Base-by-base conservation (phyloP, 805 yeast species). In the Barnettozyma pratensis region DNA sequence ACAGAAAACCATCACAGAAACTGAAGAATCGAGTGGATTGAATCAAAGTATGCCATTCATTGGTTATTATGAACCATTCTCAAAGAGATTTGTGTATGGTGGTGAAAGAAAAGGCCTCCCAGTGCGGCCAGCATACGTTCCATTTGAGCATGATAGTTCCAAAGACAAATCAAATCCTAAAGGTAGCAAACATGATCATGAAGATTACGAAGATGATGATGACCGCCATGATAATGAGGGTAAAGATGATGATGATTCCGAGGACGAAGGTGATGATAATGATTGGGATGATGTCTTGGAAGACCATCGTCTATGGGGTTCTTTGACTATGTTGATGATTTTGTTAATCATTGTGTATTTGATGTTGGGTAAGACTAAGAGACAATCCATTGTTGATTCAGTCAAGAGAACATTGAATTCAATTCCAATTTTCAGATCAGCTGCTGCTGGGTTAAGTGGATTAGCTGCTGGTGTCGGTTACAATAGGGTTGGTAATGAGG, bases 21-120 rank as follows among this genome's bases (percentile, higher is more conserved):
- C 19, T 19, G 14, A 14, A 11, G 10, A 9, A 7, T 9, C 5
- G 7, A 10, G 31, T 39, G 46, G n/a, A 47, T 46, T 42, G 36
- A 29, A 36, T 36, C 12, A 10, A 4, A 41, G 41, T 3, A 48
- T 47, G 40, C 63, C 58, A 9, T 52, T 54, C 7, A 63, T 71
- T 6, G 86, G 87, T 0, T 72, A 66, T 46, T 75, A 69, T 56
- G 69, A 75, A 12, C 73, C 83, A 0, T 69, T 77, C 0, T 74
- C 79, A 0, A 71, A 70, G 19, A 62, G 72, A 5, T 78, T 73
- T 55, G 66, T 70, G 28, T 68, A 68, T 49, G 88, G 88, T 3
- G 79, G 81, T 12, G 87, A 82, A 56, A 65, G 62, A 7, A 58
- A 56, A 3, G 75, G 71, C 2, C 54, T 76, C 0, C 42, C 54